Evolutionary conservation across 2,329 filamentous ascomycete species (phyloP), one percentile per base, ranked within the genome.

Genomic region (Aspergillus carbonarius): DNA sequence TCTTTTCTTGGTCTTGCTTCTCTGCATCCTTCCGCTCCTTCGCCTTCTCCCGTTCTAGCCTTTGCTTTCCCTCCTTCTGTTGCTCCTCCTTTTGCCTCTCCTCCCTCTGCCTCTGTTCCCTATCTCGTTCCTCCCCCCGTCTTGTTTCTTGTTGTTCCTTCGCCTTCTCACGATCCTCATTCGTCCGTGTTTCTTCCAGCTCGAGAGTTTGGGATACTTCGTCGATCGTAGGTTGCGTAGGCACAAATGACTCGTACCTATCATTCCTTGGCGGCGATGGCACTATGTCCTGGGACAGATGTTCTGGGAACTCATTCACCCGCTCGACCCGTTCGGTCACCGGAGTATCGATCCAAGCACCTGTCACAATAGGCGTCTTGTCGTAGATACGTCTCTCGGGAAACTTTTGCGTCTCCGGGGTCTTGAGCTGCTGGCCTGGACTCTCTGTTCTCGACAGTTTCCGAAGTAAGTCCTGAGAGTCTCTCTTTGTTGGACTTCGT

Each of bases 291-390:
- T 64, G 70, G 2, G 69, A 64, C 13, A 66, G 55, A 47, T 73
- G 61, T 30, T 60, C 65, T 27, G 64, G 67, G 20, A 66, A 57
- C 17, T 68, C 59, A 6, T 66, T 48, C 27, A 68, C 61, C 32
- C 71, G 70, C 54, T 78, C 76, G 25, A 68, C 61, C 32, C 71
- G 70, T 54, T 78, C 76, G 12, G 77, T 76, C 63, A 79, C 66
- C 3, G 79, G 78, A 1, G 78, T 81, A 62, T 81, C 78, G 34
- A 79, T 74, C 77, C 77, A 81, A 2, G 77, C 78, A 12, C 78
- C 78, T 17, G 73, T 74, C 9, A 79, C 76, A 37, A 74, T 70
- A 2, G 78, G 78, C 1, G 78, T 81, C 61, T 79, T 77, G 34
- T 75, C 72, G 35, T 76, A 74, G 18, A 76, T 68, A 25, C 64